phyloP scores from a whole-genome alignment of 768 basidiomycete species.

The Rubroboletus satanas region DNA sequence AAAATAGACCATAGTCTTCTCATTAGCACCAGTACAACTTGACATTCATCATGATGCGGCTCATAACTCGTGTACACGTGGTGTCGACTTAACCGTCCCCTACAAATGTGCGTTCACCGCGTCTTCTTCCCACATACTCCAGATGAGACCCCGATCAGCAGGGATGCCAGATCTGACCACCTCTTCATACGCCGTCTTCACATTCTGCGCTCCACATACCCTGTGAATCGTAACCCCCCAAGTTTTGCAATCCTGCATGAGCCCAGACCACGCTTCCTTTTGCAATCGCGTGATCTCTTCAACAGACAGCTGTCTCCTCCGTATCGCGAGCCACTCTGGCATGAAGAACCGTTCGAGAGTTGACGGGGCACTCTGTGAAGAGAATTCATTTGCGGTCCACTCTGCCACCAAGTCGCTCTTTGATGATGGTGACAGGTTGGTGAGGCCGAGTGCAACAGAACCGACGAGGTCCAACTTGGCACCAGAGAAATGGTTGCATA shows the following conservation, averaged over 20 bases:
- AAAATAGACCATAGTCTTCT: neutral
- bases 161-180: constrained; percentile 44
- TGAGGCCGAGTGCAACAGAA: constrained; percentile 50
- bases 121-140: constrained; percentile 59
- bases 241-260: constrained; percentile 51
- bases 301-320: constrained; percentile 45
- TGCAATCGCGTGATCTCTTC: constrained; percentile 49
- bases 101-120: constrained; percentile 13
- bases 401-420: constrained; percentile 28
- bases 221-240: constrained; percentile 54
- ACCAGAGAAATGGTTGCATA: constrained; percentile 39
- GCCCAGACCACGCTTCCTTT: constrained; percentile 51
- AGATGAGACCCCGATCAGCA: constrained; percentile 56
- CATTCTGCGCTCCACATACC: constrained; percentile 43
- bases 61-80: neutral
- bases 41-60: neutral
- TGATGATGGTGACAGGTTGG: constrained; percentile 49
- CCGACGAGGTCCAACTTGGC: constrained; percentile 32
- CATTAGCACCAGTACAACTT: neutral
- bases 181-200: constrained; percentile 46
- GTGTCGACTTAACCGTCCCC: neutral
- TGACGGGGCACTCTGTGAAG: neutral
- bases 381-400: constrained; percentile 40
- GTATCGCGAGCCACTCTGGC: constrained; percentile 62
- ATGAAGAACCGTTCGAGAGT: constrained; percentile 59